These are phyloP conservation scores for Gigaspora rosea DNA, from an alignment of 192 early-diverging fungal species.

Conservation along the genomic window DNA sequence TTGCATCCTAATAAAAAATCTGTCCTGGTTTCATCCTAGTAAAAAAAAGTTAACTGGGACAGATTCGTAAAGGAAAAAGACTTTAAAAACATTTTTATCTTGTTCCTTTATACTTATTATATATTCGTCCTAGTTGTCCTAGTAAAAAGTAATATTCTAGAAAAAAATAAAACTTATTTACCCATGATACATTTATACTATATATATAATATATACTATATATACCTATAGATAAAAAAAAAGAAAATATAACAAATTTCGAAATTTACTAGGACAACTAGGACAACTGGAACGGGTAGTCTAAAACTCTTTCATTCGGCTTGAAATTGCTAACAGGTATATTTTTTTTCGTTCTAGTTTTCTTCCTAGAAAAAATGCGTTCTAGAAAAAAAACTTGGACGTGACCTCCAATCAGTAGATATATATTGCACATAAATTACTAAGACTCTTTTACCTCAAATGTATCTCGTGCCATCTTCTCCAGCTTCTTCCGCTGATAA, in stretches of 20 bases:
- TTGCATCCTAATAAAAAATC: slow-evolving; percentile 15
- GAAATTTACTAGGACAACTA: slow-evolving; percentile 14
- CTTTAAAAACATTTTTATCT: slow-evolving; percentile 15
- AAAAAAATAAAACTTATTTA: slow-evolving; percentile 26
- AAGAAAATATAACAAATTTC: slow-evolving; percentile 4
- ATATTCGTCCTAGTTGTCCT: slow-evolving; percentile 12
- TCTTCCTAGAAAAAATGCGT: too few relatives aligned
- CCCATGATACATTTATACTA: background rate
- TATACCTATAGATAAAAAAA: slow-evolving; percentile 20
- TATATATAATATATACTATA: background rate
- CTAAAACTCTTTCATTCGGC: slow-evolving; percentile 2
- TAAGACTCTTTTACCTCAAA: too few relatives aligned
- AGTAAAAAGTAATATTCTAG: slow-evolving; percentile 29
- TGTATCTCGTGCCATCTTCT: slow-evolving; percentile 24
- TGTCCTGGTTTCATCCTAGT: slow-evolving; percentile 8
- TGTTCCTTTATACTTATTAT: slow-evolving; percentile 29
- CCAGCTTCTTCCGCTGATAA: background rate
- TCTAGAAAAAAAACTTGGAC: background rate
- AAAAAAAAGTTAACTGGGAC: slow-evolving; percentile 18
- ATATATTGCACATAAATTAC: too few relatives aligned
- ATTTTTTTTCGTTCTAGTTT: slow-evolving; percentile 23
- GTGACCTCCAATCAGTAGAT: background rate
- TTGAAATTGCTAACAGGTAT: background rate
- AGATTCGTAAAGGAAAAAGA: slow-evolving; percentile 13
- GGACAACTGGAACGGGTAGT: slow-evolving; percentile 18